Evolutionary conservation across 768 basidiomycete species (phyloP).

Genomic region (Podaxis carcinomalis): DNA sequence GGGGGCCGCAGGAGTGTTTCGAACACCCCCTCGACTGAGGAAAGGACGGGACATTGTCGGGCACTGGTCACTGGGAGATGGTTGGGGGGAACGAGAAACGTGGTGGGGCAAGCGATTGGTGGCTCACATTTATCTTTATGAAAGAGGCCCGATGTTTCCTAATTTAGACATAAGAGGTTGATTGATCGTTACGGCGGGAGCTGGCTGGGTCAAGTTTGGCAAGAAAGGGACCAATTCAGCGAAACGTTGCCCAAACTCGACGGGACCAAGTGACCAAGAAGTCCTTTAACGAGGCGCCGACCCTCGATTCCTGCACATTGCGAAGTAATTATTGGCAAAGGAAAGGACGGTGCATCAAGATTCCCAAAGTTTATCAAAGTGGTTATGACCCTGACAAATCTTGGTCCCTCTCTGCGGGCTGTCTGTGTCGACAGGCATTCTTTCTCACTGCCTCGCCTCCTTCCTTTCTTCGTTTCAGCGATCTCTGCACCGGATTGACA

Average conservation of each 20-base stretch:
- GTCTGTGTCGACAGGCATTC: background rate
- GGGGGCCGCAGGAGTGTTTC: background rate
- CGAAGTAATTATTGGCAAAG: background rate
- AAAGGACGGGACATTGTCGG: conserved; percentile 3
- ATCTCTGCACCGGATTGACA: background rate
- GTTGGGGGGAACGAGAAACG: background rate
- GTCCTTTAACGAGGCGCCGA: background rate
- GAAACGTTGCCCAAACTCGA: background rate
- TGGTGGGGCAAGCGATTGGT: background rate
- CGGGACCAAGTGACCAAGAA: background rate
- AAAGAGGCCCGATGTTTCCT: background rate
- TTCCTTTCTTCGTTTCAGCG: background rate
- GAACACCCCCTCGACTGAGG: conserved; percentile 2
- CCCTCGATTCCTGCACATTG: background rate
- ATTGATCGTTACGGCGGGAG: background rate
- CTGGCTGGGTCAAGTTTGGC: background rate
- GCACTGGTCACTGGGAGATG: too few species aligned
- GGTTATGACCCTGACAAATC: background rate
- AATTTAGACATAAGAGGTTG: background rate
- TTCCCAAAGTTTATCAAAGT: background rate
- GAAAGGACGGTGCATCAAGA: background rate
- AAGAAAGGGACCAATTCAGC: background rate
- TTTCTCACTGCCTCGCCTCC: background rate
- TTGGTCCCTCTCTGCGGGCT: background rate
- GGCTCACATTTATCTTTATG: background rate